Evolutionary conservation across 306 rosid species (phyloP).

Genomic region (Ormosia emarginata): DNA sequence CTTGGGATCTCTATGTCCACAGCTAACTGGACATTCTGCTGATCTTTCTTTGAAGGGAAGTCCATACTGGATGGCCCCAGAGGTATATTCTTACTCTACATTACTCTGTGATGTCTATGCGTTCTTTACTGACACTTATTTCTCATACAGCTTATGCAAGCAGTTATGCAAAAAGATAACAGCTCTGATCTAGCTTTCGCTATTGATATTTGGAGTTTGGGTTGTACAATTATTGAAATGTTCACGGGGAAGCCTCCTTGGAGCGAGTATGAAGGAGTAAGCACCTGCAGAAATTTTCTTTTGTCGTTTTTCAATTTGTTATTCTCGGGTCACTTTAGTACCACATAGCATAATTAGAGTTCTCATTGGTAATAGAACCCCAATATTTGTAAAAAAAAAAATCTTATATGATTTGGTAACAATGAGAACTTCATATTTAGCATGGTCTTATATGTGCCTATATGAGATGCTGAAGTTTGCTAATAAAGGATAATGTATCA

Average conservation of each 20-base stretch:
- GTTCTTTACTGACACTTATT: constrained; percentile 21
- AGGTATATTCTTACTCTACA: constrained; percentile 54
- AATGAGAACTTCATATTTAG: background rate
- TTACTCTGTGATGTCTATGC: background rate
- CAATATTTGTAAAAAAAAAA: background rate
- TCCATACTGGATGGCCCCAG: constrained; percentile 99
- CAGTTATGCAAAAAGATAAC: constrained; percentile 77
- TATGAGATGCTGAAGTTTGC: background rate
- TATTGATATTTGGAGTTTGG: constrained; percentile 96
- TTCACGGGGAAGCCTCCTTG: constrained; percentile 95
- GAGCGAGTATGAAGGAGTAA: constrained; percentile 96
- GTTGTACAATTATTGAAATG: constrained; percentile 96
- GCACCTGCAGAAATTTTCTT: constrained; percentile 4
- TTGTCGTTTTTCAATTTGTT: background rate
- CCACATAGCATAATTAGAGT: background rate
- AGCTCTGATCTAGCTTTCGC: constrained; percentile 84
- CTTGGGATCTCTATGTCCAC: constrained; percentile 31
- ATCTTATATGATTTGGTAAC: background rate
- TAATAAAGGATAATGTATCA: background rate
- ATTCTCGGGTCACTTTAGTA: background rate
- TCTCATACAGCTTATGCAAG: constrained; percentile 68
- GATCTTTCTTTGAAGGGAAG: constrained; percentile 94
- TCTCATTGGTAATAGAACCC: background rate
- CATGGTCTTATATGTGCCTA: background rate
- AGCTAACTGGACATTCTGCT: constrained; percentile 80